Evolutionary conservation across 2,329 filamentous ascomycete genomes (phyloP), one percentile per base, ranked within the genome.

Genomic region (Cytospora piceicola): DNA sequence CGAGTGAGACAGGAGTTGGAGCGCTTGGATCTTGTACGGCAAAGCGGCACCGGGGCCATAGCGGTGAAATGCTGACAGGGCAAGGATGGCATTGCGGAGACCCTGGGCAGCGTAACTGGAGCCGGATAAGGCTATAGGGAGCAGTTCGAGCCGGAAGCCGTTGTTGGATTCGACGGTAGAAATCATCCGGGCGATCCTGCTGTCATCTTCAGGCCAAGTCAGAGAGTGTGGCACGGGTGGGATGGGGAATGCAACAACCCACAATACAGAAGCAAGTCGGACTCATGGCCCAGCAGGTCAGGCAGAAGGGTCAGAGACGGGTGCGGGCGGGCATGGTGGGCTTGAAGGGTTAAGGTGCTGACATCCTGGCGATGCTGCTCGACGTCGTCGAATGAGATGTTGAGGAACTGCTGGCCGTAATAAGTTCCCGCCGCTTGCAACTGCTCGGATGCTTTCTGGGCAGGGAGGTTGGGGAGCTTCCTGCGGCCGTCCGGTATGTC

Each of bases 141-240:
- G 71, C 5, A 83, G 70, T 64, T 80, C 75, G 39, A 77, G 74
- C 42, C 78, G 78, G 67, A 83, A 83, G 11, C 81, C 81, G 68
- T 83, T 83, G 61, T 76, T 74, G 65, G 78, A 72, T 61, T 82
- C 76, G 55, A 81, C 77, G 4, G 81, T 82, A 4, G 80, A 82
- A 54, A 82, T 79, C 76, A 83, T 82, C 22, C 73, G 70, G 5
- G 80, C 77, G 42, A 82, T 76, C 57, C 72, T 75, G 24, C 72
- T 67, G 52, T 77, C 74, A 63, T 82, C 79, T 82, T 54, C 39
- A 22, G 8, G 55, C 22, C 20, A 64, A 60, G 14, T 62, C 54
- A 66, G 67, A 58, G 67, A 55, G 12, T 12, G 8, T 51, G 29
- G 4, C 30, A 24, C 17, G 15, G 5, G 20, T 12, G 34, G 34